Evolutionary conservation across 768 basidiomycete species (phyloP), one percentile per base, ranked within the genome.

Genomic region (Leucocoprinus sp.): DNA sequence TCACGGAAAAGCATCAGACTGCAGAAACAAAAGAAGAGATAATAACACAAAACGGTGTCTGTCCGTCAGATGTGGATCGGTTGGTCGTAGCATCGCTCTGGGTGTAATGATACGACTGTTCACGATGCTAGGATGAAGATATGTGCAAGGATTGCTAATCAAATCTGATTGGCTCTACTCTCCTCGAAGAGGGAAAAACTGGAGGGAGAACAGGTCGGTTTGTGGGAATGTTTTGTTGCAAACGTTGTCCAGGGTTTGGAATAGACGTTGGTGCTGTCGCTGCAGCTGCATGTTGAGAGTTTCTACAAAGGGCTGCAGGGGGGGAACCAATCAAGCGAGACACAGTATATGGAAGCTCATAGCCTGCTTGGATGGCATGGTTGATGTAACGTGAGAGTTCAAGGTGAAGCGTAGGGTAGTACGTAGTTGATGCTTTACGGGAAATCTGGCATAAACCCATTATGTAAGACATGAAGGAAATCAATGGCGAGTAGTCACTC

Each of bases 381-480:
- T 74, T 68, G 52, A 97, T 74, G 60, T 97, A 98, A 24, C 93
- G 80, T 11, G 92, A 77, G 41, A 99, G 69, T 63, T 99, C 95
- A 31, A 98, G 81, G 62, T 99, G 96, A 1, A 99, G 75, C 2
- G 81, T 84, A 0, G 93, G 91, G 62, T 99, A 99, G 63, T 96
- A 97, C 9, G 84, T 82, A 18, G 84, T 81, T 14, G 93, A 97
- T 12, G 96, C 92, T 64, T 97, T 97, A 41, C 96, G 86, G 0
- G 91, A 80, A 35, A 93, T 90, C 93, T 98, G 36, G 11, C 28
- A 22, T 24, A 39, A 17, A 36, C 27, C 40, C 36, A 21, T 17
- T 14, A 27, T 27, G 33, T 37, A 15, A 17, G 12, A 15, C 17
- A 8, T 9, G 9, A 26, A 8, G 9, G 15, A 41, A 15, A 12